phyloP scores from a whole-genome alignment of 75 land plant genomes.

The Sequoia sempervirens region DNA sequence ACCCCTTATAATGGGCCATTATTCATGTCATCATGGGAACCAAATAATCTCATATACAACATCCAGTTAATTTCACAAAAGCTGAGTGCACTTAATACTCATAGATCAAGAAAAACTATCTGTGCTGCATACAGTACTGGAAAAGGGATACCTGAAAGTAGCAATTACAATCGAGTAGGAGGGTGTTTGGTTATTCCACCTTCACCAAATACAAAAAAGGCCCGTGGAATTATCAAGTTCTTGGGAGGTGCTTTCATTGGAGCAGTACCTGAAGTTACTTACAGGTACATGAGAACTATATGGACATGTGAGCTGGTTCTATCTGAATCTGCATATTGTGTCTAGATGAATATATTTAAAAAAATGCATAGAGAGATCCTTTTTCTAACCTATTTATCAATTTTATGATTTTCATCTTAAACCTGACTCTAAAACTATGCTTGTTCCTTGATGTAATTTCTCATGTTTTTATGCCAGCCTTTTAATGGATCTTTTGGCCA shows the following conservation, averaged over 20 bases:
- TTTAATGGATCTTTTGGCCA: constrained; percentile 70
- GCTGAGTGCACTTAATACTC: not conserved
- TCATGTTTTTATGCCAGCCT: constrained; percentile 36
- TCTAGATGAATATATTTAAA: not conserved
- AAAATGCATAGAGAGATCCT: not conserved
- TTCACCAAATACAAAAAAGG: constrained; percentile 21
- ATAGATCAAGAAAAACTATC: not conserved
- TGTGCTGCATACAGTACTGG: constrained; percentile 11
- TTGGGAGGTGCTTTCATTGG: constrained; percentile 95
- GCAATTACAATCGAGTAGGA: constrained; percentile 32
- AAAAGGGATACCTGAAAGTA: constrained; percentile 9
- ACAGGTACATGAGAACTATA: constrained; percentile 42
- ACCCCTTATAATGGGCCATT: not conserved
- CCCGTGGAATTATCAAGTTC: constrained; percentile 68
- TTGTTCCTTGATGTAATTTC: constrained; percentile 3
- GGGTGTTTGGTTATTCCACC: constrained; percentile 68
- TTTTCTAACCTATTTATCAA: not conserved
- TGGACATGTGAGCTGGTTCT: not conserved
- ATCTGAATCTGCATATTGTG: not conserved
- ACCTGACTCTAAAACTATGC: not conserved
- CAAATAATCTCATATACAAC: not conserved
- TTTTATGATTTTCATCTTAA: not conserved
- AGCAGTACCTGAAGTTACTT: constrained; percentile 84
- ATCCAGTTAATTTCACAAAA: not conserved
- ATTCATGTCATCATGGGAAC: not conserved